Conservation (phyloP, 345 rosid species). For the Brassica rapa region DNA sequence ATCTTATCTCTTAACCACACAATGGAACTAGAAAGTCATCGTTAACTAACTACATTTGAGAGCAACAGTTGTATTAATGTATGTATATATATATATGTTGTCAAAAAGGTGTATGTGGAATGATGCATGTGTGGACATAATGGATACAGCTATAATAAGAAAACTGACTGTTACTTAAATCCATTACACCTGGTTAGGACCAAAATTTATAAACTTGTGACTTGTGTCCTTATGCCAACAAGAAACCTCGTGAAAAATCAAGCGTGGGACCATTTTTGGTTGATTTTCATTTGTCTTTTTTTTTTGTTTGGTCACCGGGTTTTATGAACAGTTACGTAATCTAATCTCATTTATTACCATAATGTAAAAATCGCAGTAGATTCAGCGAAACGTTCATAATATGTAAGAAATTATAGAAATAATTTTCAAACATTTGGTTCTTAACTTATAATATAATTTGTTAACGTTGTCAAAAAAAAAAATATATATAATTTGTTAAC, state of each 20-base stretch:
- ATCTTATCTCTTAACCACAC: slow-evolving; percentile 26
- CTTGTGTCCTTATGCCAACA: slow-evolving; percentile 28
- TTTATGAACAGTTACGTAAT: slow-evolving; percentile 7
- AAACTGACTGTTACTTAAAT: slow-evolving; percentile 19
- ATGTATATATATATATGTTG: neutral
- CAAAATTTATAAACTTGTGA: slow-evolving; percentile 23
- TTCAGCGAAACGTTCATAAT: neutral
- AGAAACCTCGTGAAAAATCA: slow-evolving; percentile 35
- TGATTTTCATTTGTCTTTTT: neutral
- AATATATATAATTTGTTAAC: neutral
- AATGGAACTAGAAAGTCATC: slow-evolving; percentile 29
- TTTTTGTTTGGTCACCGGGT: neutral
- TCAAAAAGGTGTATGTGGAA: neutral
- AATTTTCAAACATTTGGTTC: neutral
- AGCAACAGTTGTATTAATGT: neutral
- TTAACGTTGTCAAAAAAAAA: neutral
- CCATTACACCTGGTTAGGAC: slow-evolving; percentile 30
- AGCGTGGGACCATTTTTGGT: slow-evolving; percentile 31
- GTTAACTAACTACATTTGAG: slow-evolving; percentile 20
- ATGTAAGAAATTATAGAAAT: neutral
- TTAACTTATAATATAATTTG: neutral
- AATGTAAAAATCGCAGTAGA: slow-evolving; percentile 26
- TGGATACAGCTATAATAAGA: slow-evolving; percentile 22
- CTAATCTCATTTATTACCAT: neutral
- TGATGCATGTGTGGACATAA: slow-evolving; percentile 22